Evolutionary conservation across 108 stramenopile genomes (phyloP), one percentile per base, ranked within the genome.

Genomic region (Cyclotella baltica): DNA sequence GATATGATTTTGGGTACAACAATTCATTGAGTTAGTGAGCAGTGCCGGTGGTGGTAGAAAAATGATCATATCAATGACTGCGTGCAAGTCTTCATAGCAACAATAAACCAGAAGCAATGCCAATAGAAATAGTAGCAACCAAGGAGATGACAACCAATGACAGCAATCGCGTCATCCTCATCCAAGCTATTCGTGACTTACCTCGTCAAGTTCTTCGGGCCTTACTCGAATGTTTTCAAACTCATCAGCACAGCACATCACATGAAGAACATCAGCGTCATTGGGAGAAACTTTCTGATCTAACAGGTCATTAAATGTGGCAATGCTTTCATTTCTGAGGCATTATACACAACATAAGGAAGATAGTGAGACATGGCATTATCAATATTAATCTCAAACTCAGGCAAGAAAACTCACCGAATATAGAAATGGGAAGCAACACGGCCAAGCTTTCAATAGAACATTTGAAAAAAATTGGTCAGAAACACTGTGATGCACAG

Each of bases 391-490:
- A 22, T 25, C 4, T 1, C 0, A 27, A 9, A 46, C 23, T 46
- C 1, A 28, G 20, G n/a, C 13, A 43, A 15, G 40, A 28, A 19
- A 1, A 25, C 40, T 65, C 64, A 65, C 64, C 91, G 87, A 62
- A 99, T 98, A 76, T 99, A 99, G 82, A 91, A 99, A 80, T 99
- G 99, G 0, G 98, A 98, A 2, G 98, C 99, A 34, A 97, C 93
- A 23, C 98, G 90, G 29, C 99, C 99, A 46, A 95, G 77, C 59
- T 62, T 20, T 3, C 23, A 62, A 25, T 13, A 19, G 31, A 33
- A 19, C 33, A n/a, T 25, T 10, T 22, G 22, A 55, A 22, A 10
- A 34, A 2, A 34, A 35, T 36, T 6, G 35, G 31, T 25, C 1
- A 33, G 35, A 36, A 25, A 34, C 2, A 62, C 3, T 15, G 31